phyloP scores from a whole-genome alignment of 208 protist genomes.

The Leishmania guyanensis region DNA sequence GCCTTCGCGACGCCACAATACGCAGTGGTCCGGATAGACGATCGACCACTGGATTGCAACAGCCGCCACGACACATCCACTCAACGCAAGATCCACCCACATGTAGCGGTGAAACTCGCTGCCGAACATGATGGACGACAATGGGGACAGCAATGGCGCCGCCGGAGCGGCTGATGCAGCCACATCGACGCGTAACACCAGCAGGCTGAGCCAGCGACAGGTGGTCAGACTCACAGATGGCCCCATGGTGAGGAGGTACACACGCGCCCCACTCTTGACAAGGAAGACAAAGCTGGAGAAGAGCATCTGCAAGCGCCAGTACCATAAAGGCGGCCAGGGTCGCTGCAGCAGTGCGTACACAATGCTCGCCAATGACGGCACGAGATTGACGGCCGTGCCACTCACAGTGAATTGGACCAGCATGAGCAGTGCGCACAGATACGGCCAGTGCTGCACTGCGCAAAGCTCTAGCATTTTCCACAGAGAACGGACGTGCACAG shows the following conservation, averaged over 20 bases:
- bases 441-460: constrained; percentile 27
- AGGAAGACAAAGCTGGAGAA: constrained; percentile 32
- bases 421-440: constrained; percentile 38
- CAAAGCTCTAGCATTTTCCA: constrained; percentile 12
- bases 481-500: not conserved
- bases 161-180: not conserved
- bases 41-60: constrained; percentile 18
- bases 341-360: constrained; percentile 39
- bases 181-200: constrained; percentile 11
- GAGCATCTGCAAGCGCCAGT: constrained; percentile 27
- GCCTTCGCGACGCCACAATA: not conserved
- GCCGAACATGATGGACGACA: not conserved
- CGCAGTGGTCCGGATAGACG: constrained; percentile 18
- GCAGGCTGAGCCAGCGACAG: constrained; percentile 3
- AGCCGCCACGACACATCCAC: constrained; percentile 11
- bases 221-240: not conserved
- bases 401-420: constrained; percentile 48
- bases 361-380: constrained; percentile 35
- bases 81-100: constrained; percentile 26
- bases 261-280: constrained; percentile 32
- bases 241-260: not conserved
- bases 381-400: constrained; percentile 40
- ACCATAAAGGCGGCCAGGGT: constrained; percentile 41
- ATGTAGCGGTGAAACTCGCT: not conserved
- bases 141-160: not conserved